Percentiles rank a stretch among this genome's conserved stretches.
Conservation (phyloP, 148 eudicot species). For the Fagopyrum esculentum region DNA sequence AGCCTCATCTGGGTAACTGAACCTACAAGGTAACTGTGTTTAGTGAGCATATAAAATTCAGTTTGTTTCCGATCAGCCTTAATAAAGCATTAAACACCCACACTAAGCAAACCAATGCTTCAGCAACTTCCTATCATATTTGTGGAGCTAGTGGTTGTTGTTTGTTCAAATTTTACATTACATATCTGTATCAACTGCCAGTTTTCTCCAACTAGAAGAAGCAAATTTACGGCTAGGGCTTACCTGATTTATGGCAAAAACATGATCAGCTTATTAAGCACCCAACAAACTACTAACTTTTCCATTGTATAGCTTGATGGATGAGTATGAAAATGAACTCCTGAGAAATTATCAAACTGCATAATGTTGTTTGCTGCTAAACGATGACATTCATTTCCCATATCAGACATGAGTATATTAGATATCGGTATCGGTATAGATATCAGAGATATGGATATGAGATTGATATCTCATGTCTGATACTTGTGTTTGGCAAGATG, state of each 20-base stretch:
- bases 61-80: background rate
- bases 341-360: too few relatives aligned
- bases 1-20: background rate
- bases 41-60: background rate
- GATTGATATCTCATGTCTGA: too few relatives aligned
- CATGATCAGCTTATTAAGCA: background rate
- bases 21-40: background rate
- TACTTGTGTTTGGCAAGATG: too few relatives aligned
- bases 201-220: too few relatives aligned
- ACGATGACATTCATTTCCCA: too few relatives aligned
- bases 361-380: background rate
- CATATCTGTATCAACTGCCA: too few relatives aligned
- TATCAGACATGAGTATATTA: too few relatives aligned
- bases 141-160: background rate
- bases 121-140: background rate
- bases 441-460: too few relatives aligned
- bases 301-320: background rate
- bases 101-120: background rate
- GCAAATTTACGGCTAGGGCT: background rate
- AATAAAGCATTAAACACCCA: background rate
- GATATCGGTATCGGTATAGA: too few relatives aligned
- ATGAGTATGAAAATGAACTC: background rate
- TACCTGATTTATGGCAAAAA: background rate
- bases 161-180: background rate
- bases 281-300: background rate